phyloP scores from a whole-genome alignment of 768 basidiomycete species.

The Kwoniella dendrophila region DNA sequence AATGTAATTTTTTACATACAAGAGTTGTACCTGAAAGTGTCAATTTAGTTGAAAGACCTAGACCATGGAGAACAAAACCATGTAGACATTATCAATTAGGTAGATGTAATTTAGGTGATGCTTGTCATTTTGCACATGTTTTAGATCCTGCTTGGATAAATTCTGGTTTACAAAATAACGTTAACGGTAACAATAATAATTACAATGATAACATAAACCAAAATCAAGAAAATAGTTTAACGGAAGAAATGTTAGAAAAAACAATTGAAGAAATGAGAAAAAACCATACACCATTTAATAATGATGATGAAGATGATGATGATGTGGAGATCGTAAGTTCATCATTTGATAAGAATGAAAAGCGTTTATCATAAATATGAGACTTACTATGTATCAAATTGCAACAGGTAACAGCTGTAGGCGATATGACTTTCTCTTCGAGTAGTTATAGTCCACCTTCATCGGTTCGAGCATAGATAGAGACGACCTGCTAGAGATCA shows the following conservation, averaged over 20 bases:
- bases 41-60: slow-evolving; percentile 42
- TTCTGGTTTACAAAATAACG: too few species aligned
- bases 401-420: neutral
- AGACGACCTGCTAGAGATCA: too few species aligned
- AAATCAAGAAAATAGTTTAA: slow-evolving; percentile 11
- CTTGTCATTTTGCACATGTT: slow-evolving; percentile 55
- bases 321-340: slow-evolving; percentile 52
- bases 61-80: slow-evolving; percentile 53
- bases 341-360: neutral
- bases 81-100: slow-evolving; percentile 49
- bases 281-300: slow-evolving; percentile 13
- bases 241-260: slow-evolving; percentile 27
- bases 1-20: slow-evolving; percentile 50
- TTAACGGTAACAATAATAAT: neutral
- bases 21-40: slow-evolving; percentile 43
- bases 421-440: slow-evolving; percentile 6
- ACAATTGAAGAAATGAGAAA: slow-evolving; percentile 25
- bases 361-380: neutral
- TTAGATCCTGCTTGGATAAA: slow-evolving; percentile 25
- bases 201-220: neutral
- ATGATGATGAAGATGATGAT: slow-evolving; percentile 44
- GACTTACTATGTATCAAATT: neutral
- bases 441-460: slow-evolving; percentile 10
- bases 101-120: slow-evolving; percentile 48
- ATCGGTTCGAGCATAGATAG: slow-evolving; percentile 6